These are phyloP conservation scores for Nothomitra cinnamomea DNA, from an alignment of 2,329 filamentous ascomycete species.

Conservation along the genomic window DNA sequence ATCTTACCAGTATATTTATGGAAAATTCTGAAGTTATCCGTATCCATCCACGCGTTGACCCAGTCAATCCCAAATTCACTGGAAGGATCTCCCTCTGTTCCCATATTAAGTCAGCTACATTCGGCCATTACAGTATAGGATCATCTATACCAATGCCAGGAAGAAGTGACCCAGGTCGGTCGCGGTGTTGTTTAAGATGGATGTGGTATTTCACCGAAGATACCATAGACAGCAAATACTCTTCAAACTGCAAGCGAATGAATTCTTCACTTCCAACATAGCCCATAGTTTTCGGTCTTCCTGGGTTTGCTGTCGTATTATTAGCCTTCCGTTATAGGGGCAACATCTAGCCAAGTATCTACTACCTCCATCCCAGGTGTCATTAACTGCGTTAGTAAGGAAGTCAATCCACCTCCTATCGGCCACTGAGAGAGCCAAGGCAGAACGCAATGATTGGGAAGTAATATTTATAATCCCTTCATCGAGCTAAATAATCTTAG, in stretches of 20 bases:
- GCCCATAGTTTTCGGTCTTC: constrained; percentile 80
- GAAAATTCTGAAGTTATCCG: constrained; percentile 87
- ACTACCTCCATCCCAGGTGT: constrained; percentile 73
- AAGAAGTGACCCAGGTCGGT: constrained; percentile 43
- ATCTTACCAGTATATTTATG: constrained; percentile 31
- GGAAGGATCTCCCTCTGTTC: constrained; percentile 65
- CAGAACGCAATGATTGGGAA: constrained; percentile 58
- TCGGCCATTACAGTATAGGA: not conserved
- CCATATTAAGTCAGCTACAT: not conserved
- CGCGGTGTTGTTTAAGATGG: constrained; percentile 36
- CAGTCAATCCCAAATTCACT: constrained; percentile 72
- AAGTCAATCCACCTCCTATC: constrained; percentile 96
- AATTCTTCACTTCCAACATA: constrained; percentile 95
- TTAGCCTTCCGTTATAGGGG: not conserved
- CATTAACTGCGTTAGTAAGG: constrained; percentile 78
- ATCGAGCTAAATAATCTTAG: constrained; percentile 40
- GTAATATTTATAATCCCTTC: constrained; percentile 73
- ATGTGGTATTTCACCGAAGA: constrained; percentile 81
- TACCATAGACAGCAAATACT: constrained; percentile 80
- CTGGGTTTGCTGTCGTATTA: constrained; percentile 44
- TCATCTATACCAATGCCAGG: constrained; percentile 24
- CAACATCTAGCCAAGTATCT: not conserved
- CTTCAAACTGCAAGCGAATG: constrained; percentile 91
- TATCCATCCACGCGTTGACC: constrained; percentile 71
- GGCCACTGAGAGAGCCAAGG: constrained; percentile 63